Evolutionary conservation across 2,329 filamentous ascomycete genomes (phyloP).

Genomic region (Botryotinia globosa): DNA sequence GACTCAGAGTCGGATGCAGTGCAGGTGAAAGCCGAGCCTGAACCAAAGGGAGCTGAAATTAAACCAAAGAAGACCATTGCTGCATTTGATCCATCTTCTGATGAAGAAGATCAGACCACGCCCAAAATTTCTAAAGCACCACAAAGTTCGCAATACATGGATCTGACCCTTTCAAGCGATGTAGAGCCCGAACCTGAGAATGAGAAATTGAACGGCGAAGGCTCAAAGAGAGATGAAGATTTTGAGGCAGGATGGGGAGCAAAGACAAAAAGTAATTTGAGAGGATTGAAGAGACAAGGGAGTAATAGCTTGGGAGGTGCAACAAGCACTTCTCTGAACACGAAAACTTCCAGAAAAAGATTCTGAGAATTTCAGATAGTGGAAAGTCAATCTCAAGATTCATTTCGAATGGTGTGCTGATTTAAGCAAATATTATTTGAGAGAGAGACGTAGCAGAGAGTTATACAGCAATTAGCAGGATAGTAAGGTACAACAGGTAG

Average conservation of each 20-base stretch:
- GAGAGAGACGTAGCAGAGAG: not conserved
- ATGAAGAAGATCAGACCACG: slow-evolving; percentile 12
- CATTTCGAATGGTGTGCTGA: not conserved
- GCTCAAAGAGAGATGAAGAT: slow-evolving; percentile 21
- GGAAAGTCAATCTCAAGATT: not conserved
- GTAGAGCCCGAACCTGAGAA: slow-evolving; percentile 22
- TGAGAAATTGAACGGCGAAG: not conserved
- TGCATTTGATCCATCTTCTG: slow-evolving; percentile 14
- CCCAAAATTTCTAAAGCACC: not conserved
- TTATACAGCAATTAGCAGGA: not conserved
- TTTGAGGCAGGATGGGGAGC: slow-evolving; percentile 25
- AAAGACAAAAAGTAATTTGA: slow-evolving; percentile 24
- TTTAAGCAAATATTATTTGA: not conserved
- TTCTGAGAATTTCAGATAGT: slow-evolving; percentile 5
- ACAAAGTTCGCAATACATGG: slow-evolving; percentile 41
- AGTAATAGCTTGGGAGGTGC: slow-evolving; percentile 24
- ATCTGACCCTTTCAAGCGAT: slow-evolving; percentile 37
- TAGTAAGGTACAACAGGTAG: not conserved
- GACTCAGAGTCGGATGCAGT: slow-evolving; percentile 17
- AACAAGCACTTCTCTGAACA: slow-evolving; percentile 25
- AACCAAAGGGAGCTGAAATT: slow-evolving; percentile 5
- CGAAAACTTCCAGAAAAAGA: slow-evolving; percentile 24
- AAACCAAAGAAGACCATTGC: slow-evolving; percentile 24
- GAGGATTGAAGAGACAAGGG: slow-evolving; percentile 20
- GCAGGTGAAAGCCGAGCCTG: slow-evolving; percentile 13